Percentiles rank a stretch among this genome's conserved stretches.
Conservation (phyloP, 352 stramenopile species). For the Phytophthora megakarya region DNA sequence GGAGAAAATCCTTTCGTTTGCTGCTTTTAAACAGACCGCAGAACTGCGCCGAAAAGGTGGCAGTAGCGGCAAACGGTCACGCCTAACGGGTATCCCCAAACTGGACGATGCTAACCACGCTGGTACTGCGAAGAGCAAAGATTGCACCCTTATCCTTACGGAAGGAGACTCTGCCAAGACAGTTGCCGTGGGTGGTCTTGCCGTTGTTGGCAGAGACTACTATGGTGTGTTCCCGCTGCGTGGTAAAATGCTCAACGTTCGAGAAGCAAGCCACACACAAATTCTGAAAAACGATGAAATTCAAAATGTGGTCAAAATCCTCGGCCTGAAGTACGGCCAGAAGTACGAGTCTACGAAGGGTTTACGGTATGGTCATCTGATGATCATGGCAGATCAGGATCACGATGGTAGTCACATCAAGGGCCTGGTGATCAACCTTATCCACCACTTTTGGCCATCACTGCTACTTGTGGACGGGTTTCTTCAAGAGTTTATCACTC, state of each 20-base stretch:
- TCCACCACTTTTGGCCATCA: slow-evolving; percentile 98
- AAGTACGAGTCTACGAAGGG: slow-evolving; percentile 91
- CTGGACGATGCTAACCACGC: slow-evolving; percentile 98
- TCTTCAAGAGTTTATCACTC: slow-evolving; percentile 96
- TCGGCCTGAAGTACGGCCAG: slow-evolving; percentile 96
- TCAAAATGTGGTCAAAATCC: slow-evolving; percentile 96
- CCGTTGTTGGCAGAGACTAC: slow-evolving; percentile 95
- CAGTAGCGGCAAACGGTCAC: slow-evolving; percentile 75
- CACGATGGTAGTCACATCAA: slow-evolving; percentile 99
- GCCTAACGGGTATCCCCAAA: slow-evolving; percentile 94
- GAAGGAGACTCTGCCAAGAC: slow-evolving; percentile 99
- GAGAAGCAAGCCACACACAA: slow-evolving; percentile 96
- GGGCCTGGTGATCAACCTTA: slow-evolving; percentile 98
- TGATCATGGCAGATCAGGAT: slow-evolving; percentile 99
- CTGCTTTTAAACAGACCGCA: slow-evolving; percentile 92
- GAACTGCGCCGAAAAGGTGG: slow-evolving; percentile 91
- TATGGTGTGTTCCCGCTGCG: slow-evolving; percentile 98
- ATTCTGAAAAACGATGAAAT: slow-evolving; percentile 98
- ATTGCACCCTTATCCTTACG: slow-evolving; percentile 99
- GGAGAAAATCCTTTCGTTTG: slow-evolving; percentile 91
- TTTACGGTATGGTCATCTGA: slow-evolving; percentile 96
- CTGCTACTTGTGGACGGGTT: slow-evolving; percentile 92
- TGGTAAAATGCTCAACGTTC: slow-evolving; percentile 99
- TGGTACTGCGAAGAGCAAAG: slow-evolving; percentile 84
- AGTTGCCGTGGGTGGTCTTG: slow-evolving; percentile 95